These are phyloP conservation scores for Fusarium multiceps DNA, from an alignment of 2,329 filamentous ascomycete species.

Conservation along the genomic window DNA sequence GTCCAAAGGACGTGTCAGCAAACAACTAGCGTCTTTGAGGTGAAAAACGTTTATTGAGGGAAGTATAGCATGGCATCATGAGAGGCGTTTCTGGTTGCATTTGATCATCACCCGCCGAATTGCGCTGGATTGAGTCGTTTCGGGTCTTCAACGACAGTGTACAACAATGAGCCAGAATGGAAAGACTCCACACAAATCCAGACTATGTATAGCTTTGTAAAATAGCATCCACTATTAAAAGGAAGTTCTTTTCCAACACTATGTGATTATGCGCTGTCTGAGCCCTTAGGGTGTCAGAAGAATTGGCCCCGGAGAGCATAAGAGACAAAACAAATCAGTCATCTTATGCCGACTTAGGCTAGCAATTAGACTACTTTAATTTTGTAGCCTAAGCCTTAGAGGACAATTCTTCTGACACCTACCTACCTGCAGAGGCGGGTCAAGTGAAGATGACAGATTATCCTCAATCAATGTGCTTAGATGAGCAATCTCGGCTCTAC, in stretches of 20 bases:
- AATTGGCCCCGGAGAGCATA: too few species aligned
- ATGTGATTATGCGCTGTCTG: neutral
- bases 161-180: constrained; percentile 38
- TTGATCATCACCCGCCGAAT: constrained; percentile 20
- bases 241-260: neutral
- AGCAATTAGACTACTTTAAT: too few species aligned
- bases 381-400: too few species aligned
- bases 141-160: constrained; percentile 33
- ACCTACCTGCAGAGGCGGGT: neutral
- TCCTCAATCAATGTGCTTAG: neutral
- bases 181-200: constrained; percentile 43
- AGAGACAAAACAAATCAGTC: too few species aligned
- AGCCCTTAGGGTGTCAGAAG: neutral
- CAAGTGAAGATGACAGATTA: neutral
- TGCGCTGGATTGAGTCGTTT: constrained; percentile 17
- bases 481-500: constrained; percentile 1
- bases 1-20: neutral
- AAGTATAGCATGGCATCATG: constrained; percentile 18
- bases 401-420: too few species aligned
- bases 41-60: neutral
- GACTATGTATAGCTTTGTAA: constrained; percentile 34
- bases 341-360: too few species aligned
- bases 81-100: constrained; percentile 35
- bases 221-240: constrained; percentile 17
- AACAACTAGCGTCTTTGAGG: neutral